Percentiles rank a stretch among this genome's conserved stretches.
These are phyloP conservation scores for Stereum hirsutum DNA, from an alignment of 1,284 basidiomycete species.

Conservation along the genomic window DNA sequence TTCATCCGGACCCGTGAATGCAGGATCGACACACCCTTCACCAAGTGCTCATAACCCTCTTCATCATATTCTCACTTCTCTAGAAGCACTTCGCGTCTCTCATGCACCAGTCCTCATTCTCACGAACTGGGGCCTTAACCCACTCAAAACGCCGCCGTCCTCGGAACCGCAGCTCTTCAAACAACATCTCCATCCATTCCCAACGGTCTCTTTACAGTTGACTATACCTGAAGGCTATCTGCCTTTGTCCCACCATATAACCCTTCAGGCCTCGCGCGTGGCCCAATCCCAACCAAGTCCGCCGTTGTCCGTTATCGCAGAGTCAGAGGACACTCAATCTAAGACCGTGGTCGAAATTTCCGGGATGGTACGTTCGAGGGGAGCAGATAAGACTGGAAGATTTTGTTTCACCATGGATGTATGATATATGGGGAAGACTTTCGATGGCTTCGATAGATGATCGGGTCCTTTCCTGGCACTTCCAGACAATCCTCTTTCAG, in stretches of 20 bases:
- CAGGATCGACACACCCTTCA: constrained; percentile 3
- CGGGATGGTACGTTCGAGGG: too few species aligned
- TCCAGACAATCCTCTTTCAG: too few species aligned
- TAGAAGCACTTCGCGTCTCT: constrained; percentile 40
- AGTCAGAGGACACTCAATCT: too few species aligned
- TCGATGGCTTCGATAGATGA: too few species aligned
- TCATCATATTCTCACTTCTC: constrained; percentile 34
- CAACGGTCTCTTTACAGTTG: constrained; percentile 22
- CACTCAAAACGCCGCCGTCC: constrained; percentile 15
- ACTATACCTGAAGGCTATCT: constrained; percentile 10
- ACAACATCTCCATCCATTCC: constrained; percentile 45
- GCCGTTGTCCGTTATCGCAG: too few species aligned
- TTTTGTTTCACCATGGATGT: too few species aligned
- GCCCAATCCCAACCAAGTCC: constrained; percentile 20
- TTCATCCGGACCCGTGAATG: constrained; percentile 4
- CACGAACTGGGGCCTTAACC: constrained; percentile 56
- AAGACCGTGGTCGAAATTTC: too few species aligned
- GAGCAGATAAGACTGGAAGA: too few species aligned
- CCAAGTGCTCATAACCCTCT: constrained; percentile 23
- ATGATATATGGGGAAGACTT: too few species aligned
- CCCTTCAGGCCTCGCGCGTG: constrained; percentile 20
- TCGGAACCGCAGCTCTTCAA: constrained; percentile 29
- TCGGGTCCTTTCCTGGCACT: too few species aligned
- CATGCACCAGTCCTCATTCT: constrained; percentile 46
- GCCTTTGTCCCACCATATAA: constrained; percentile 37